Conservation (phyloP, 345 rosid species). For the Sisymbrium irio region DNA sequence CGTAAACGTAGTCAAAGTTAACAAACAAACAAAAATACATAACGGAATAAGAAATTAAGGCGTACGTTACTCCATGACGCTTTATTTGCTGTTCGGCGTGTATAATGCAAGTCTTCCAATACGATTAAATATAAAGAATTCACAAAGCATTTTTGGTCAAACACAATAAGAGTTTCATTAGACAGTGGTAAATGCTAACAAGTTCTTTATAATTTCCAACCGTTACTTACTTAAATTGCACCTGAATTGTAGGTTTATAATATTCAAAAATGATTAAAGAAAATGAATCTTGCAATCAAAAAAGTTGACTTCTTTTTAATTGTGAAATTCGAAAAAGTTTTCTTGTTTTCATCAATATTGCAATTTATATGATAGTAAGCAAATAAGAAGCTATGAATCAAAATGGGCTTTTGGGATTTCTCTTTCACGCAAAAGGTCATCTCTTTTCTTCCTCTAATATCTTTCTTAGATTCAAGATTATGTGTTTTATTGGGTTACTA, state of each 20-base stretch:
- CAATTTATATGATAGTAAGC: constrained; percentile 14
- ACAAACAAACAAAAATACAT: background rate
- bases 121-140: background rate
- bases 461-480: background rate
- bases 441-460: background rate
- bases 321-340: background rate
- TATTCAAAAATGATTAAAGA: background rate
- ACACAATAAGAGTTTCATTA: background rate
- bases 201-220: background rate
- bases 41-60: background rate
- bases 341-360: constrained; percentile 22
- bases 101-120: background rate
- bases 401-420: constrained; percentile 51
- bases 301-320: constrained; percentile 9
- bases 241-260: too few species aligned
- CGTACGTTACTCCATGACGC: background rate
- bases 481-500: background rate
- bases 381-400: constrained; percentile 6
- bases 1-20: background rate
- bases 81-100: background rate
- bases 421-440: constrained; percentile 59
- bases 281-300: constrained; percentile 23
- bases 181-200: background rate
- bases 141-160: background rate
- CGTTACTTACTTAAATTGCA: background rate